A percentile compares a stretch with the other conserved stretches of the same genome.
These are phyloP conservation scores for Aspergillus cavernicola DNA, from an alignment of 495 filamentous ascomycete species.

Conservation along the genomic window DNA sequence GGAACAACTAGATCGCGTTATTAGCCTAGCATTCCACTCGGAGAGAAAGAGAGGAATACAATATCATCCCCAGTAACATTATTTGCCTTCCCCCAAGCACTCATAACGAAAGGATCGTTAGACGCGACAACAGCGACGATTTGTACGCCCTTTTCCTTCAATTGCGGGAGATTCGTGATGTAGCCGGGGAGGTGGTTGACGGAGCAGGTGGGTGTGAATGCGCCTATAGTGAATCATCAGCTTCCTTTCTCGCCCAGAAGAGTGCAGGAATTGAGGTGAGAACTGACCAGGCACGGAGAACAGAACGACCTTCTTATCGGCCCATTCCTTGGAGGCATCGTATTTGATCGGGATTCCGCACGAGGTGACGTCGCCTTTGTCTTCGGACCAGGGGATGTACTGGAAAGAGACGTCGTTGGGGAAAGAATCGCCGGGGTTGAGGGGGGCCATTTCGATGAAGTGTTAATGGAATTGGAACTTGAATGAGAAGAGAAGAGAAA, in stretches of 20 bases:
- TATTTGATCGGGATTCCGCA: slow-evolving; percentile 77
- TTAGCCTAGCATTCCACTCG: not conserved
- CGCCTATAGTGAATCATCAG: slow-evolving; percentile 43
- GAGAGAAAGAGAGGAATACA: slow-evolving; percentile 34
- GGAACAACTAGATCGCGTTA: slow-evolving; percentile 58
- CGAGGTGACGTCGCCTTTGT: slow-evolving; percentile 58
- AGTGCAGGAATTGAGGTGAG: not conserved
- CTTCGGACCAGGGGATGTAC: slow-evolving; percentile 69
- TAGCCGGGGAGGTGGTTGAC: slow-evolving; percentile 80
- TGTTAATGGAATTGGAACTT: not conserved
- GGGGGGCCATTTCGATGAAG: slow-evolving; percentile 9
- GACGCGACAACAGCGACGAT: slow-evolving; percentile 75
- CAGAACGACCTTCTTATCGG: slow-evolving; percentile 83
- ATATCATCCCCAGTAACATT: slow-evolving; percentile 69
- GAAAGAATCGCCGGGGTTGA: slow-evolving; percentile 78
- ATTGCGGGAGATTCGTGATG: slow-evolving; percentile 64
- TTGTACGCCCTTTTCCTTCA: slow-evolving; percentile 82
- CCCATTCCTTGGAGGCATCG: slow-evolving; percentile 80
- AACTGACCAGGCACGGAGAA: slow-evolving; percentile 73
- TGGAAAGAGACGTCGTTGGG: slow-evolving; percentile 71
- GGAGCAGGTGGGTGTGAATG: slow-evolving; percentile 93
- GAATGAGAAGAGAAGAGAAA: not conserved
- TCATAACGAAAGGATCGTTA: slow-evolving; percentile 91
- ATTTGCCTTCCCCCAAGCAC: slow-evolving; percentile 93
- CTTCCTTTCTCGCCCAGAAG: not conserved